Percentiles rank a stretch among this genome's conserved stretches.
Conservation (phyloP, 2,329 filamentous ascomycete genomes). For the Colletotrichum navitas region DNA sequence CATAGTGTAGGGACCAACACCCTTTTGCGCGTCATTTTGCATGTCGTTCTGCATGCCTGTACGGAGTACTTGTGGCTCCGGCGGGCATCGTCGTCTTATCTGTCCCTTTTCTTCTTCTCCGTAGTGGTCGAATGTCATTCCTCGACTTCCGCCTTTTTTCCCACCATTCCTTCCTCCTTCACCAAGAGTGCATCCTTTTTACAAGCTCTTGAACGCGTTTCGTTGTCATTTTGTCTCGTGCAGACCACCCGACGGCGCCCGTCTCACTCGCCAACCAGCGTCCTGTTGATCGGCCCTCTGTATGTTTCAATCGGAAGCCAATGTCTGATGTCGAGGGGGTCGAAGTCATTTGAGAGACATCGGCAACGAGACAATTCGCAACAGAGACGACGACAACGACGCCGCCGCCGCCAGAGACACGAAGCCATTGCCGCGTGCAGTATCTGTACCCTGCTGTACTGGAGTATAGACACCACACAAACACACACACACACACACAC, state of each 20-base stretch:
- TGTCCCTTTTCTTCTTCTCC: constrained; percentile 1
- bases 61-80: not conserved
- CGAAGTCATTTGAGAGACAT: constrained; percentile 9
- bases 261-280: not conserved
- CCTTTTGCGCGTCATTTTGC: constrained; percentile 17
- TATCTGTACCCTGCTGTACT: not conserved
- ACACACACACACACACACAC: no score
- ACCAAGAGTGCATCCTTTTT: not conserved
- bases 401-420: not conserved
- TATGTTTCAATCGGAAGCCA: constrained; percentile 31
- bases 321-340: constrained; percentile 25
- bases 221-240: not conserved
- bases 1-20: not conserved
- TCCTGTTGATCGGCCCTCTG: constrained; percentile 6
- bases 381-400: constrained; percentile 11
- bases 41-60: constrained; percentile 21
- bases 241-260: not conserved
- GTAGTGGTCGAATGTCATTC: constrained; percentile 14
- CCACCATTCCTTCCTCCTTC: not conserved
- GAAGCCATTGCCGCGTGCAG: not conserved
- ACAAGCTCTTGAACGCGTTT: no score
- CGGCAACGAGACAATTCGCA: constrained; percentile 11
- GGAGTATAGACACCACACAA: not conserved
- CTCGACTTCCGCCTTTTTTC: constrained; percentile 11
- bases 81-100: not conserved